Evolutionary conservation across 306 rosid species (phyloP).

Genomic region (Dalbergia cultrata): DNA sequence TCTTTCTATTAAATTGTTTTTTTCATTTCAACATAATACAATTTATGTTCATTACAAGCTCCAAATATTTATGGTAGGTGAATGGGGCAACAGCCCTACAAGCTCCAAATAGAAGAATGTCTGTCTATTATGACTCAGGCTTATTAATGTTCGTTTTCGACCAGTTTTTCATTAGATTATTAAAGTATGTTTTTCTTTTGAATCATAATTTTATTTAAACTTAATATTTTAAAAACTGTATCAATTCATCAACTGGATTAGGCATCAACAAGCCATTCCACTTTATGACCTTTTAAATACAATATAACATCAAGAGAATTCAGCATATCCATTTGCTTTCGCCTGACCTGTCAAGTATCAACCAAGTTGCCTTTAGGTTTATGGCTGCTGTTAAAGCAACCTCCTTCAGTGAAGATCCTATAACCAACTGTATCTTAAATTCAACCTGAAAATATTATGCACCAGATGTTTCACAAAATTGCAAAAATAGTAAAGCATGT

Average conservation of each 20-base stretch:
- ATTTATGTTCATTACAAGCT: constrained; percentile 11
- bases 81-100: too few species aligned
- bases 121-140: too few species aligned
- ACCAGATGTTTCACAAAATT: constrained; percentile 28
- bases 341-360: constrained; percentile 80
- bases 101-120: too few species aligned
- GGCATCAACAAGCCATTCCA: neutral
- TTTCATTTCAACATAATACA: neutral
- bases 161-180: too few species aligned
- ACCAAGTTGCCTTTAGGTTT: constrained; percentile 69
- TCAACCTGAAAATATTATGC: constrained; percentile 62
- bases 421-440: constrained; percentile 58
- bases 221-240: neutral
- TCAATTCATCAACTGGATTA: constrained; percentile 2
- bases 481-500: constrained; percentile 25
- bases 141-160: too few species aligned
- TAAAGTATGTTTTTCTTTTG: too few species aligned
- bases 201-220: too few species aligned
- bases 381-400: constrained; percentile 57
- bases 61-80: too few species aligned
- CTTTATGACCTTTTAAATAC: constrained; percentile 10
- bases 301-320: constrained; percentile 27
- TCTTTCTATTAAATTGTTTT: too few species aligned
- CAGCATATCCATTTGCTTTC: constrained; percentile 23
- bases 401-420: constrained; percentile 59